These are phyloP conservation scores for Kodamaea sagamina DNA, from an alignment of 805 yeast genomes.

Conservation along the genomic window DNA sequence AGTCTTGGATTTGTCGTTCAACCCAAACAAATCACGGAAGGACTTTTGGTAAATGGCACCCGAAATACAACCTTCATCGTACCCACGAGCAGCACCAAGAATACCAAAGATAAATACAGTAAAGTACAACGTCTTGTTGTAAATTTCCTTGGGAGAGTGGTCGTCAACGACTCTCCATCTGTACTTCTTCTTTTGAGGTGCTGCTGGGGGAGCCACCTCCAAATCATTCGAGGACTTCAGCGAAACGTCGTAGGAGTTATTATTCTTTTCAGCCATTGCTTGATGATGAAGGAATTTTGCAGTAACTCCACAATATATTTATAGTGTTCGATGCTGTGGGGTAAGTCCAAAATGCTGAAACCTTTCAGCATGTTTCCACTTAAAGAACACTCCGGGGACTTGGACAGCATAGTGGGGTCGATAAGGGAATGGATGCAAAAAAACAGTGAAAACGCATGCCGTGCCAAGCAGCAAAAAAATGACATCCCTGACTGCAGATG, in stretches of 20 bases:
- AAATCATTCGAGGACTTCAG: slow-evolving; percentile 4
- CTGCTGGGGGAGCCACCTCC: background rate
- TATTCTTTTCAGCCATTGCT: slow-evolving; percentile 3
- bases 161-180: slow-evolving; percentile 29
- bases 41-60: slow-evolving; percentile 47
- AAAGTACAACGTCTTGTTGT: slow-evolving; percentile 46
- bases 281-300: background rate
- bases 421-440: background rate
- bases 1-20: slow-evolving; percentile 40
- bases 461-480: background rate
- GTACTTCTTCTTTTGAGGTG: slow-evolving; percentile 9
- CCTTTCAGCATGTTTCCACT: too few species aligned
- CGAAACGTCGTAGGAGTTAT: background rate
- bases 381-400: slow-evolving; percentile 1
- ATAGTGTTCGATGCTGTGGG: slow-evolving; percentile 1
- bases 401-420: background rate
- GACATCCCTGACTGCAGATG: background rate
- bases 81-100: slow-evolving; percentile 58
- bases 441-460: slow-evolving; percentile 1
- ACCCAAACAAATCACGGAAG: slow-evolving; percentile 46
- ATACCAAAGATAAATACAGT: slow-evolving; percentile 54
- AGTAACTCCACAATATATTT: background rate
- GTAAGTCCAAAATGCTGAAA: background rate
- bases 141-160: slow-evolving; percentile 47
- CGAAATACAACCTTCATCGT: slow-evolving; percentile 55